Base-by-base conservation (phyloP, 2,329 filamentous ascomycete species). In the Pseudopithomyces chartarum region DNA sequence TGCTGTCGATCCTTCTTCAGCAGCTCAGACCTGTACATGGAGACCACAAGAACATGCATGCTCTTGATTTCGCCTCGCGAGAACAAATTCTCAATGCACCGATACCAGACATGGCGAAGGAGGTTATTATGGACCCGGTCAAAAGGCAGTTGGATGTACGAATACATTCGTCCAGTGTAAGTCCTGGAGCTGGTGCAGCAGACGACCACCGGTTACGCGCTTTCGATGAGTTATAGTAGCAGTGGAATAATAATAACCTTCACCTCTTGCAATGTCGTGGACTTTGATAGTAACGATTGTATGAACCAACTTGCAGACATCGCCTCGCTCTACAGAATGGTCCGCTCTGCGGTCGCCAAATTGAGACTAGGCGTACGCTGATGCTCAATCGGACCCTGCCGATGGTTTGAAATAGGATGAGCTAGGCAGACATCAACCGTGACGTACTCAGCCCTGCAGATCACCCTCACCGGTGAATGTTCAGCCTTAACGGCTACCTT, bases 1-100 rank as follows among this genome's bases (percentile, higher is more conserved):
- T 84, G 2, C 57, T 85, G 17, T 58, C 83, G 2, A 71, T 85
- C 7, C 54, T 75, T 32, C 70, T 76, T 39, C 68, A 74, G 45
- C 70, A 74, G 10, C 58, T 73, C 23, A 69, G 60, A 43, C 64
- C 69, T 1, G 57, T 58, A 2, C 52, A 67, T 11, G 22, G 44
- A 13, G 43, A 50, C 10, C 33, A 55, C 7, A 29, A 61, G 15
- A 54, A 55, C 1, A 59, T 62, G 11, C 52, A 45, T 1, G 38
- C 49, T 2, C 57, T 67, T 2, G 62, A 67, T 23, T 62, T 67
- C 32, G 55, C 55, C 2, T 52, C 64, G 2, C 65, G 63, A 33
- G 61, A 58, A 2, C 62, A 66, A 23, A 59, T 73, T n/a, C 32
- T 62, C 17, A 61, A 73, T 8, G 69, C 67, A 8, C 62, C 70